These are phyloP conservation scores for Saksenaea oblongispora DNA, from an alignment of 371 early-diverging fungal species.

Conservation along the genomic window DNA sequence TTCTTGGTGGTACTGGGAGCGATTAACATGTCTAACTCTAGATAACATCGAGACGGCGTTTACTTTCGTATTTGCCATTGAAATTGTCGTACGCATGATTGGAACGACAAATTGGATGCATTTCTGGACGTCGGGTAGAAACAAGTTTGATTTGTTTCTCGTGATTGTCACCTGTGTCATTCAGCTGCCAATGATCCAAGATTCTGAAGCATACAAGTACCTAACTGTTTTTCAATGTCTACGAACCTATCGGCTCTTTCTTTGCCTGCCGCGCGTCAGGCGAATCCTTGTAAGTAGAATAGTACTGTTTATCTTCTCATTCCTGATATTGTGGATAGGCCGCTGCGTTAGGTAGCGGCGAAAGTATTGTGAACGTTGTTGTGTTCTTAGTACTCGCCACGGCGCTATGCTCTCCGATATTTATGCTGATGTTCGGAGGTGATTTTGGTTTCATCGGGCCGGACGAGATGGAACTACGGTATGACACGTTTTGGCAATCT, in stretches of 20 bases:
- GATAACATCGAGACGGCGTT: constrained; percentile 54
- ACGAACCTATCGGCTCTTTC: constrained; percentile 53
- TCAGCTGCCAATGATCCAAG: constrained; percentile 55
- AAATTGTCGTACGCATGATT: constrained; percentile 51
- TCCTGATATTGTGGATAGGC: constrained; percentile 14
- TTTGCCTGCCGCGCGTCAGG: constrained; percentile 56
- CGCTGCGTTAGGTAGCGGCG: constrained; percentile 50
- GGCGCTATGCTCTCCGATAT: constrained; percentile 41
- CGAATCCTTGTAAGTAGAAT: constrained; percentile 41
- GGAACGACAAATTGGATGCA: constrained; percentile 49
- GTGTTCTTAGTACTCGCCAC: constrained; percentile 41
- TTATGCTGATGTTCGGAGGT: constrained; percentile 55
- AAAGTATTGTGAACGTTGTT: constrained; percentile 47
- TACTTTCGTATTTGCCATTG: constrained; percentile 52
- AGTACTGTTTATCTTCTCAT: background rate
- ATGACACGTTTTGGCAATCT: constrained; percentile 50
- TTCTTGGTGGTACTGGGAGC: background rate
- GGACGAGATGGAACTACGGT: constrained; percentile 31
- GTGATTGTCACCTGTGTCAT: constrained; percentile 56
- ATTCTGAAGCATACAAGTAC: constrained; percentile 51
- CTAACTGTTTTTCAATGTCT: constrained; percentile 57
- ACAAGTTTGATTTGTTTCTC: constrained; percentile 50
- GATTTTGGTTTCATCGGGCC: constrained; percentile 30
- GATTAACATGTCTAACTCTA: constrained; percentile 1
- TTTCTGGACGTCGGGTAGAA: constrained; percentile 52